Percentiles rank a stretch among this genome's conserved stretches.
phyloP scores from a whole-genome alignment of 2,329 filamentous ascomycete species.

The Diaporthe sp. region DNA sequence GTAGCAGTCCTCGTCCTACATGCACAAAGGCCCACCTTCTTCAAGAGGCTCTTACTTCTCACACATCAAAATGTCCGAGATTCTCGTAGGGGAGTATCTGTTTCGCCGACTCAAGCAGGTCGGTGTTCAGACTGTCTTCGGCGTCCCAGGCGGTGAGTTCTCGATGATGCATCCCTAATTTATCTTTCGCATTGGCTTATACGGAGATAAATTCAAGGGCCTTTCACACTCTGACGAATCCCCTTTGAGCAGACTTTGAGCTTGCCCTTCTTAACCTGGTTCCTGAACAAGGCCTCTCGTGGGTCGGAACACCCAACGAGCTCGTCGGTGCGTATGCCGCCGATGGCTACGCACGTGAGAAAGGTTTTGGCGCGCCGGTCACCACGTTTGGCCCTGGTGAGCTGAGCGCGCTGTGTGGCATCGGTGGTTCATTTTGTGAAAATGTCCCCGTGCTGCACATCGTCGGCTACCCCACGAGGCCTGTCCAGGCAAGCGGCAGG shows the following conservation, averaged over 20 bases:
- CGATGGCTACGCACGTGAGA: slow-evolving; percentile 71
- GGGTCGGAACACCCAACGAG: slow-evolving; percentile 66
- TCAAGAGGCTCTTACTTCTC: background rate
- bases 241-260: slow-evolving; percentile 59
- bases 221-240: background rate
- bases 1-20: no score
- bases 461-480: slow-evolving; percentile 50
- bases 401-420: slow-evolving; percentile 66
- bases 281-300: slow-evolving; percentile 57
- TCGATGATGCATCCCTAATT: background rate
- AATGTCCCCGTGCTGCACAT: slow-evolving; percentile 68
- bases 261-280: slow-evolving; percentile 65
- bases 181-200: background rate
- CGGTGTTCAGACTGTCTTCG: slow-evolving; percentile 61
- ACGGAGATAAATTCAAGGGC: background rate
- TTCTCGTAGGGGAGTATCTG: slow-evolving; percentile 62
- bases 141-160: slow-evolving; percentile 56
- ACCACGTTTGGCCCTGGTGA: slow-evolving; percentile 72
- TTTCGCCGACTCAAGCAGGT: slow-evolving; percentile 63
- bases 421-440: slow-evolving; percentile 69
- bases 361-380: slow-evolving; percentile 66
- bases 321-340: slow-evolving; percentile 70
- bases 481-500: slow-evolving; percentile 43
- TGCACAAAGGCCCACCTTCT: no score
- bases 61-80: slow-evolving; percentile 39